Evolutionary conservation across 176 grass and related monocot species (phyloP), one percentile per base, ranked within the genome.

Genomic region (Aechmea fasciata): DNA sequence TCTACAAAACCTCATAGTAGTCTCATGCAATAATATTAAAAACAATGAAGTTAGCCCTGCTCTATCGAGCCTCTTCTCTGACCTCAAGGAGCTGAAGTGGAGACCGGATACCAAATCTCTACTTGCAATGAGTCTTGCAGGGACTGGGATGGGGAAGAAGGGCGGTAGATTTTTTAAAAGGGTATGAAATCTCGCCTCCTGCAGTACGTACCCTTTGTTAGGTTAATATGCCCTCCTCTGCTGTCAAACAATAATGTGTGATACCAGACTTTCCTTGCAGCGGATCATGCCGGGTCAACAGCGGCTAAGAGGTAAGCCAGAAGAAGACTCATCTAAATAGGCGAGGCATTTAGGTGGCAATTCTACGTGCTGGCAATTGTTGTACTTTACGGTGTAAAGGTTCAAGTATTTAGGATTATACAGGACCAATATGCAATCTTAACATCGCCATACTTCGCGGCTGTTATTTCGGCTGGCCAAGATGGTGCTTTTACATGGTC

Each of bases 61-160:
- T 59, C 78, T 99, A 69, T 85, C 94, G 3, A 80, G 79, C 71
- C 84, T 92, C 49, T 99, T 99, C 75, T 93, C 84, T 47, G 78
- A 53, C 82, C 89, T 93, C 59, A 99, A 93, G 74, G 94, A 88
- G 69, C 84, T 99, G 55, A 99, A 99, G 78, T 99, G 94, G 89
- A 66, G 94, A 10, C 94, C 94, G 0, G 89, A 90, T 72, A 83
- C 69, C 69, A 99, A 90, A 74, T 92, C 84, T 12, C 71, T 78
- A 51, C 86, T 99, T 48, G 79, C 84, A 13, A 67, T 33, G 14
- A 87, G 71, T 77, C 89, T 99, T 10, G 20, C 17, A 10, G 89
- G 87, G 33, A 99, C 83, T 15, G 82, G 87, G 25, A 87, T 99
- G 71, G 86, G 89, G 57, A 93, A 81, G 82, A 99, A 93, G 80